Percentiles rank a stretch among this genome's conserved stretches.
These are phyloP conservation scores for Oemleria cerasiformis DNA, from an alignment of 306 rosid genomes.

Conservation along the genomic window DNA sequence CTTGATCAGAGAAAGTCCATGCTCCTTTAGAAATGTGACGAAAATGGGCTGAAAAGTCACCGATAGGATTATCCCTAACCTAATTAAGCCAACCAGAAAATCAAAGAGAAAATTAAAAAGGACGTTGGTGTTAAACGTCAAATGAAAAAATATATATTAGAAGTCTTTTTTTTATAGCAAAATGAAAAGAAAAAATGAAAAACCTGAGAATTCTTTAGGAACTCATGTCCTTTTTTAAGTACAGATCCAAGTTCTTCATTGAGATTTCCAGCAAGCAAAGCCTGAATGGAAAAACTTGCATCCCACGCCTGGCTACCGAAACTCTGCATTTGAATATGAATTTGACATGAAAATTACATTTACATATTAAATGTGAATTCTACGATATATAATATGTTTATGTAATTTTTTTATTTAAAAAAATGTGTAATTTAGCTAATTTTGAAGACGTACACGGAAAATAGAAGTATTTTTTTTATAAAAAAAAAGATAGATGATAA, in stretches of 20 bases:
- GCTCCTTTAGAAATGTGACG: slow-evolving; percentile 43
- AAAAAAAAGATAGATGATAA: background rate
- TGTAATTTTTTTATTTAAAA: background rate
- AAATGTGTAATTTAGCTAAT: background rate
- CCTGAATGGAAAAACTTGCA: slow-evolving; percentile 22
- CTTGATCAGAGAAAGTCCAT: slow-evolving; percentile 42
- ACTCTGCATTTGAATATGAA: background rate
- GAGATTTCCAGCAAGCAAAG: slow-evolving; percentile 30
- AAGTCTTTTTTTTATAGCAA: too few relatives aligned
- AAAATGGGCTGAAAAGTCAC: slow-evolving; percentile 20
- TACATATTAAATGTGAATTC: too few relatives aligned
- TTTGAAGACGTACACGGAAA: background rate
- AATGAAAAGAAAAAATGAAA: too few relatives aligned
- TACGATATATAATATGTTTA: too few relatives aligned
- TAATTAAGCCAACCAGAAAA: background rate
- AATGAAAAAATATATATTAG: too few relatives aligned
- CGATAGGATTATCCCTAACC: slow-evolving; percentile 27
- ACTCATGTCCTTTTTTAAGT: slow-evolving; percentile 30
- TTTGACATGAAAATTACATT: too few relatives aligned
- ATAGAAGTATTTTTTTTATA: background rate
- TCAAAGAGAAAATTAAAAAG: background rate
- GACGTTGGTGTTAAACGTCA: too few relatives aligned
- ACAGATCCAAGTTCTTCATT: slow-evolving; percentile 21
- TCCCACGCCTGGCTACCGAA: slow-evolving; percentile 29
- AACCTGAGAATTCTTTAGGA: slow-evolving; percentile 32